phyloP scores from a whole-genome alignment of 148 eudicot genomes.

The Cornus kousa region DNA sequence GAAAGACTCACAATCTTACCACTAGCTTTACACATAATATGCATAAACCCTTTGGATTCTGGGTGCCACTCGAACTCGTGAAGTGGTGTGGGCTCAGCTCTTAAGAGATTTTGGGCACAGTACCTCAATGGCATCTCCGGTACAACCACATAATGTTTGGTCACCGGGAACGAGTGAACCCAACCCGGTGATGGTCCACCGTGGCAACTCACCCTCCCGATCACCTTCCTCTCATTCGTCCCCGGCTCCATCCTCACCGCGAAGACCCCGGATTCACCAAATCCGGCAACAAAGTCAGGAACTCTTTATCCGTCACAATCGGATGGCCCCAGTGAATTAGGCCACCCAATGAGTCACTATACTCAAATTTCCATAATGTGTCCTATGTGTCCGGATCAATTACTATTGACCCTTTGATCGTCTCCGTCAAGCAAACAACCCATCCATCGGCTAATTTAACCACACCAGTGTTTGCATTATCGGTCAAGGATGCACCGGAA shows the following conservation, averaged over 20 bases:
- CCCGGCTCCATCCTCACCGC: constrained; percentile 85
- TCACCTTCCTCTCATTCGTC: constrained; percentile 68
- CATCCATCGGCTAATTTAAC: constrained; percentile 79
- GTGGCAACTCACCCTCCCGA: constrained; percentile 74
- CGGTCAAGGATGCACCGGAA: constrained; percentile 87
- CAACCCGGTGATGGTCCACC: constrained; percentile 92
- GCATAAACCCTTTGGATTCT: constrained; percentile 77
- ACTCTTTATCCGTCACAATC: constrained; percentile 70
- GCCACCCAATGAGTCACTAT: constrained; percentile 63
- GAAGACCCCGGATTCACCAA: constrained; percentile 72
- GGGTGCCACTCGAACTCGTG: constrained; percentile 97
- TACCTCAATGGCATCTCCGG: constrained; percentile 98
- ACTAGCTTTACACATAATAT: constrained; percentile 84
- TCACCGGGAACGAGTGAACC: constrained; percentile 97
- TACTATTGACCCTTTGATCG: constrained; percentile 82
- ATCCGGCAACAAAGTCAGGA: constrained; percentile 78
- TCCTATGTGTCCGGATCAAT: constrained; percentile 79
- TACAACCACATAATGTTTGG: constrained; percentile 78
- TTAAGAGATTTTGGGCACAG: constrained; percentile 67
- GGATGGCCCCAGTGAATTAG: constrained; percentile 95
- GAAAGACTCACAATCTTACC: constrained; percentile 70
- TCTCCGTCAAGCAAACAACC: constrained; percentile 88
- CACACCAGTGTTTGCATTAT: constrained; percentile 93
- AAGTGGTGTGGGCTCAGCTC: constrained; percentile 87
- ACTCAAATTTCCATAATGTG: constrained; percentile 75